Evolutionary conservation across 1,284 basidiomycete genomes (phyloP).

Genomic region (Meripilus lineatus): DNA sequence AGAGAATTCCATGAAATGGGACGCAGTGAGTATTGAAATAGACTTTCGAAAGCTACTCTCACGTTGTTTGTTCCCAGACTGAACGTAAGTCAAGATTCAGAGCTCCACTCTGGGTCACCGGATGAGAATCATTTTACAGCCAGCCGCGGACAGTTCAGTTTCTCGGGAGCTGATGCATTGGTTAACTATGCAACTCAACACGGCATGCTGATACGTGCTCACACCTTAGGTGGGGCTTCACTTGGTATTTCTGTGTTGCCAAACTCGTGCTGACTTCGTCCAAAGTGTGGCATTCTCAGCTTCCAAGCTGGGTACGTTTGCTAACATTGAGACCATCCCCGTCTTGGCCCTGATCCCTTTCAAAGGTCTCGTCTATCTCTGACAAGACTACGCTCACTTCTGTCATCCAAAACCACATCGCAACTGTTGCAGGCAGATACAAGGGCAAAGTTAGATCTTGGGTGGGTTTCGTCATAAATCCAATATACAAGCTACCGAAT

Average conservation of each 20-base stretch:
- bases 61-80: too few species aligned
- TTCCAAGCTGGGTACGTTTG: constrained; percentile 38
- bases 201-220: constrained; percentile 42
- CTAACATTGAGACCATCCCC: background rate
- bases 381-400: constrained; percentile 25
- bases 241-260: background rate
- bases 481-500: background rate
- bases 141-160: constrained; percentile 33
- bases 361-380: constrained; percentile 21
- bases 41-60: too few species aligned
- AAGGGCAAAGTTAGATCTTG: constrained; percentile 33
- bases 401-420: constrained; percentile 33
- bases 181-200: constrained; percentile 44
- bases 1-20: constrained; percentile 37
- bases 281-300: constrained; percentile 44
- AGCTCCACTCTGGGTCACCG: background rate
- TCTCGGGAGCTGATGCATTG: constrained; percentile 35
- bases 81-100: constrained; percentile 18
- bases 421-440: constrained; percentile 32
- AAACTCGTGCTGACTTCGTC: too few species aligned
- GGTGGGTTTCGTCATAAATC: constrained; percentile 12
- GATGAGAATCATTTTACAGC: constrained; percentile 12
- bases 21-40: constrained; percentile 18
- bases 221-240: constrained; percentile 34
- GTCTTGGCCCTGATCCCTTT: constrained; percentile 9